Evolutionary conservation across 805 yeast species (phyloP).

Genomic region (Suhomyces prunicola): DNA sequence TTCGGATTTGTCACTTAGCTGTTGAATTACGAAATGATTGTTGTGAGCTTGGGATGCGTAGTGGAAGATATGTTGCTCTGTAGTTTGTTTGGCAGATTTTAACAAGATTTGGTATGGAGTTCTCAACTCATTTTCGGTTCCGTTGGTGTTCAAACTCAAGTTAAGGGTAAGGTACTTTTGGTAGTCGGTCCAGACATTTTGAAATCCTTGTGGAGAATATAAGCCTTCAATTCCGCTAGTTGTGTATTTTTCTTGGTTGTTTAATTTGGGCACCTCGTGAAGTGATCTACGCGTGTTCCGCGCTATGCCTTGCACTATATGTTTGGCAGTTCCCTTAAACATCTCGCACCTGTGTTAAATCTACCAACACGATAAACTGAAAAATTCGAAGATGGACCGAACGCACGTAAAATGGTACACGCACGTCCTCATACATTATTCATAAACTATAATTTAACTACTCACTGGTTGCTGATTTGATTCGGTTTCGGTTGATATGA

Average conservation of each 20-base stretch:
- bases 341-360: not conserved
- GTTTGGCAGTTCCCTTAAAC: constrained; percentile 4
- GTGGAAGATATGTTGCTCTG: constrained; percentile 71
- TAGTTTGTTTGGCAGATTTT: constrained; percentile 63
- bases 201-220: constrained; percentile 62
- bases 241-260: constrained; percentile 36
- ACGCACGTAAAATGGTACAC: constrained; percentile 3
- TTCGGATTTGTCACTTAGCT: constrained; percentile 38
- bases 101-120: constrained; percentile 68
- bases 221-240: constrained; percentile 60
- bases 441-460: not conserved
- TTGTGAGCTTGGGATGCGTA: constrained; percentile 88
- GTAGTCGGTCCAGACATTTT: constrained; percentile 76
- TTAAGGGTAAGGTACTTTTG: constrained; percentile 64
- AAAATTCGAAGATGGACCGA: constrained; percentile 5
- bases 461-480: not conserved
- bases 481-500: constrained; percentile 25
- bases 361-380: constrained; percentile 1
- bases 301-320: constrained; percentile 1
- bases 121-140: constrained; percentile 76
- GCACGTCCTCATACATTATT: not conserved
- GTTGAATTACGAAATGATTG: constrained; percentile 84
- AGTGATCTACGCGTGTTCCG: constrained; percentile 31
- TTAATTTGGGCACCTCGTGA: constrained; percentile 64
- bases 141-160: constrained; percentile 62